A percentile compares a stretch with the other conserved stretches of the same genome.
These are phyloP conservation scores for Gaeumannomyces sp. DNA, from an alignment of 2,329 filamentous ascomycete genomes.

Conservation along the genomic window DNA sequence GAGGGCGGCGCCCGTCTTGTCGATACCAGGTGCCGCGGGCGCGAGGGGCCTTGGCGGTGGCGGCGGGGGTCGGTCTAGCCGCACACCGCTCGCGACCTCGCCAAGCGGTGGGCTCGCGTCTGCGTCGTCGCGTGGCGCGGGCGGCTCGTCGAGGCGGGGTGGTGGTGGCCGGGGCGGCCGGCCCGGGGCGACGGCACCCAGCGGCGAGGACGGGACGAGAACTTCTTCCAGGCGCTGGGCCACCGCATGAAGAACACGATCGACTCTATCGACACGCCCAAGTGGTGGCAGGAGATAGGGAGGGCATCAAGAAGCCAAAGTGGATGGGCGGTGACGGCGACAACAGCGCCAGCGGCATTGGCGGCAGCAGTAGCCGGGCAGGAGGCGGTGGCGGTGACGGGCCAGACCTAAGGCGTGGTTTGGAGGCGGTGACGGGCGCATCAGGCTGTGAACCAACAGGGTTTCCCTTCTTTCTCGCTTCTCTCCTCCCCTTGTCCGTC, in stretches of 20 bases:
- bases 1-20: conserved; percentile 42
- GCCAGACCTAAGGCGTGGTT: conserved; percentile 48
- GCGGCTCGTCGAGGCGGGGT: conserved; percentile 20
- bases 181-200: conserved; percentile 24
- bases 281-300: conserved; percentile 70
- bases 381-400: conserved; percentile 13
- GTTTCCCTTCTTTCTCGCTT: background rate
- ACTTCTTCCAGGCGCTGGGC: conserved; percentile 76
- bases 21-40: conserved; percentile 34
- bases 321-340: conserved; percentile 67
- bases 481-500: background rate
- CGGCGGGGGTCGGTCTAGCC: conserved; percentile 14
- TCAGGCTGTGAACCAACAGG: conserved; percentile 22
- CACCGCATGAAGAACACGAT: conserved; percentile 89
- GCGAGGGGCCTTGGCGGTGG: background rate
- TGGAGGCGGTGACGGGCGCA: conserved; percentile 38
- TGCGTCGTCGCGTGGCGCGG: conserved; percentile 32
- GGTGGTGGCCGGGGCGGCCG: conserved; percentile 22
- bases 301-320: conserved; percentile 66
- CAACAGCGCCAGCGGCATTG: conserved; percentile 16
- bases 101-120: conserved; percentile 22
- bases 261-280: conserved; percentile 72
- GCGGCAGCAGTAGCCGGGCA: conserved; percentile 19
- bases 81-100: conserved; percentile 10
- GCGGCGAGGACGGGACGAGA: conserved; percentile 51